Base-by-base conservation (phyloP, 441 rosid genomes). In the Pelargonium exstipulatum region DNA sequence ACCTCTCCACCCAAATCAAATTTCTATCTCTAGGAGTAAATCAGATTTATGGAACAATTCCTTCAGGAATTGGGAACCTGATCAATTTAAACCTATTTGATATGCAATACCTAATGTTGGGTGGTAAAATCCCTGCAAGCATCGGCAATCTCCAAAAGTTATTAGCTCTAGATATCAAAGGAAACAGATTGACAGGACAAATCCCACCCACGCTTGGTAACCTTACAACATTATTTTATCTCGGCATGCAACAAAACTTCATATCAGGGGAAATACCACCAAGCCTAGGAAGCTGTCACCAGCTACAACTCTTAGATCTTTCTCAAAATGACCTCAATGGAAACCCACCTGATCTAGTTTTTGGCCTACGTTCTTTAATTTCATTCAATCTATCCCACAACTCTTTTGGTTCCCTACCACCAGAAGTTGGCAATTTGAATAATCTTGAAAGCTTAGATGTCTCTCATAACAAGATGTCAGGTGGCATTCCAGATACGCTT, bases 121-220 rank as follows among this genome's bases (percentile, higher is more conserved):
- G 53, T 10, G 53, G 53, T 48, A n/a, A 48, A 13, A 48, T 48
- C 14, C 53, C 53, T 48, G 53, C 53, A 48, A 48, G 16, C 16
- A 9, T 82, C 1, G 84, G 79, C 14, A 17, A 77, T 62, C 80
- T 81, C 2, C 62, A 65, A 6, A 76, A 70, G 37, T n/a, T 82
- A 48, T 58, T 61, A 26, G 62, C 24, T 45, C 43, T 77, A 46
- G 10, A 35, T 46, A 62, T 71, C 8, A 46, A 13, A 40, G 76
- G 58, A 17, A 83, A 83, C 58, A 16, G 2, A 0, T 66, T 83
- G 16, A 77, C 77, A 0, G 84, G 87, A 40, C 61, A 70, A 22
- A 83, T 84, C 67, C 86, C 88, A 9, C n/a, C 72, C 0, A 69
- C 80, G 8, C 13, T 84, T 14, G 83, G 82, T 0, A 86, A 82